Percentiles rank a stretch among this genome's conserved stretches.
These are phyloP conservation scores for Agrocybe praecox DNA, from an alignment of 768 basidiomycete genomes.

Conservation along the genomic window DNA sequence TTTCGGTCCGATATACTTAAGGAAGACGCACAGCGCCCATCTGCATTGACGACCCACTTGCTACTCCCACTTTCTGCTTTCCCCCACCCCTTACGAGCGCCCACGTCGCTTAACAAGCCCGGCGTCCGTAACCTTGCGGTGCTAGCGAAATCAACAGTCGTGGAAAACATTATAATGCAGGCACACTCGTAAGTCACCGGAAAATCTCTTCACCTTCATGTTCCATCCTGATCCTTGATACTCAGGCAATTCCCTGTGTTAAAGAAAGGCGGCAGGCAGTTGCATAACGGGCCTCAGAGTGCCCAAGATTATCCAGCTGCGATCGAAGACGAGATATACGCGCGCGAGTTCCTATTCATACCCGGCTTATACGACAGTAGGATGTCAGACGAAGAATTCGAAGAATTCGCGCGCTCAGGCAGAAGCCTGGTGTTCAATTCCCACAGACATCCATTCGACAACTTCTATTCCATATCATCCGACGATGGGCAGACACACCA, in stretches of 20 bases:
- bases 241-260: neutral
- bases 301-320: neutral
- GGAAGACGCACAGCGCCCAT: constrained; percentile 3
- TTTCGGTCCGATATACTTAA: neutral
- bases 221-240: neutral
- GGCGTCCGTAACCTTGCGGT: too few relatives aligned
- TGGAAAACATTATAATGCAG: too few relatives aligned
- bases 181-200: too few relatives aligned
- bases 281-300: neutral
- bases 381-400: constrained; percentile 8
- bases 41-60: neutral
- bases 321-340: neutral
- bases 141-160: too few relatives aligned
- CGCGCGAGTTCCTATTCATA: constrained; percentile 1
- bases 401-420: constrained; percentile 1
- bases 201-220: too few relatives aligned
- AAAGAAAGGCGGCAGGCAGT: neutral
- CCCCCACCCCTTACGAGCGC: neutral
- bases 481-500: neutral
- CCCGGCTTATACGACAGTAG: neutral
- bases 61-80: neutral
- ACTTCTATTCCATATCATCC: neutral
- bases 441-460: neutral
- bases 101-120: neutral
- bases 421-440: neutral